Evolutionary conservation across 1,284 basidiomycete genomes (phyloP).

Genomic region (Rhodotorula sp.): DNA sequence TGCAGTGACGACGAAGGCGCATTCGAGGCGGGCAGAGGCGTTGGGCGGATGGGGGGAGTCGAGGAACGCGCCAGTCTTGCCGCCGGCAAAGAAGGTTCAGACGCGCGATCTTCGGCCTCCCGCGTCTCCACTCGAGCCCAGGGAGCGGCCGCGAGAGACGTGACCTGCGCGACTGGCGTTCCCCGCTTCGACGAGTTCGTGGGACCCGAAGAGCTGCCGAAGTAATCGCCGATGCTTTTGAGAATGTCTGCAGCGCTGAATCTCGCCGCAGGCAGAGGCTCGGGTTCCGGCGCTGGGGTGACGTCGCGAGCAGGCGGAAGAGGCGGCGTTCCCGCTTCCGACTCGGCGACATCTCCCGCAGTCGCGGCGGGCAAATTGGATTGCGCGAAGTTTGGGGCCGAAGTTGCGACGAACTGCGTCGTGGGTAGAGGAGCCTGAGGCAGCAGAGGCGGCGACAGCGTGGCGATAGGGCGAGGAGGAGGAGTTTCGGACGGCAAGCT

Average conservation of each 20-base stretch:
- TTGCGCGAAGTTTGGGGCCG: not conserved
- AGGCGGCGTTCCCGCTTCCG: conserved; percentile 27
- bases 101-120: not conserved
- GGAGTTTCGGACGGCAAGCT: conserved; percentile 18
- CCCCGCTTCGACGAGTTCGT: not conserved
- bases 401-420: not conserved
- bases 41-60: not conserved
- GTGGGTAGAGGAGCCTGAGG: not conserved
- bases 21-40: not conserved
- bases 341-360: conserved; percentile 3
- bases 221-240: conserved; percentile 40
- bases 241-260: conserved; percentile 39
- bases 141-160: not conserved
- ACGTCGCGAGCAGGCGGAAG: conserved; percentile 17
- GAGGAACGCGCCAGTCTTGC: not conserved
- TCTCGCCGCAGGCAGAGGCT: not conserved
- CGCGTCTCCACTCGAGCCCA: not conserved
- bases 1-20: not conserved
- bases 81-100: not conserved
- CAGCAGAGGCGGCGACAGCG: conserved; percentile 6
- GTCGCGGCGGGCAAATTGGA: too few relatives aligned
- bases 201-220: conserved; percentile 3
- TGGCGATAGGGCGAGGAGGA: not conserved
- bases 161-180: not conserved
- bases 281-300: not conserved